These are phyloP conservation scores for Curvularia sp. DNA, from an alignment of 2,329 filamentous ascomycete species.

Conservation along the genomic window DNA sequence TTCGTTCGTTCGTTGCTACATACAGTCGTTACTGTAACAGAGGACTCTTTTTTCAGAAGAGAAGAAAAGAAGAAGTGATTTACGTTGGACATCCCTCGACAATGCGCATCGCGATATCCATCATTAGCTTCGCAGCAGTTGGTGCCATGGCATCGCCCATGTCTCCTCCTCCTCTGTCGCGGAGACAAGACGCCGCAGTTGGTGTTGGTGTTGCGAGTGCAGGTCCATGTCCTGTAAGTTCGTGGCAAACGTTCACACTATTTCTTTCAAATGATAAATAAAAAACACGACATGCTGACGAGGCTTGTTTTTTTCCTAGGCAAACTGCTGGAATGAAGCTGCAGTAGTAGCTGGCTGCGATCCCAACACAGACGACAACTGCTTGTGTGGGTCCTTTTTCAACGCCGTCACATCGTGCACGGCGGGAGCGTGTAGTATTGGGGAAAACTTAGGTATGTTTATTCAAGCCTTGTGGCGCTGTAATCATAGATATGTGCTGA, in stretches of 20 bases:
- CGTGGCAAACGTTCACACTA: too few relatives aligned
- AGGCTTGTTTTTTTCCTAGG: constrained; percentile 22
- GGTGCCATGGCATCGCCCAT: constrained; percentile 34
- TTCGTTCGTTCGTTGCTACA: background rate
- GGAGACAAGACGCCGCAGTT: constrained; percentile 15
- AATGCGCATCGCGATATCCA: constrained; percentile 28
- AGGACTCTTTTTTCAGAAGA: background rate
- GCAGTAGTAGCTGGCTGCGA: constrained; percentile 39
- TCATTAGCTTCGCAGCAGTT: constrained; percentile 20
- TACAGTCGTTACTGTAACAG: constrained; percentile 15
- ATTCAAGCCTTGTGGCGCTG: background rate
- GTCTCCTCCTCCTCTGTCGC: constrained; percentile 8
- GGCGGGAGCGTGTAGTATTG: constrained; percentile 36
- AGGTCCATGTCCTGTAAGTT: constrained; percentile 38
- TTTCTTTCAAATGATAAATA: too few relatives aligned
- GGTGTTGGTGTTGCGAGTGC: constrained; percentile 25
- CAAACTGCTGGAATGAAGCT: constrained; percentile 46
- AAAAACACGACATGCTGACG: constrained; percentile 12
- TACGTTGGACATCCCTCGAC: constrained; percentile 8
- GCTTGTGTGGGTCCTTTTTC: constrained; percentile 46
- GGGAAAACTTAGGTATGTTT: constrained; percentile 44
- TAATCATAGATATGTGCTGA: constrained; percentile 10
- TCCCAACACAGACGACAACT: constrained; percentile 41
- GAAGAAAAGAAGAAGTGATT: background rate
- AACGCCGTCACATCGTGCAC: constrained; percentile 42